phyloP scores from a whole-genome alignment of 2,329 filamentous ascomycete genomes.

The Fusarium sulawesiense region DNA sequence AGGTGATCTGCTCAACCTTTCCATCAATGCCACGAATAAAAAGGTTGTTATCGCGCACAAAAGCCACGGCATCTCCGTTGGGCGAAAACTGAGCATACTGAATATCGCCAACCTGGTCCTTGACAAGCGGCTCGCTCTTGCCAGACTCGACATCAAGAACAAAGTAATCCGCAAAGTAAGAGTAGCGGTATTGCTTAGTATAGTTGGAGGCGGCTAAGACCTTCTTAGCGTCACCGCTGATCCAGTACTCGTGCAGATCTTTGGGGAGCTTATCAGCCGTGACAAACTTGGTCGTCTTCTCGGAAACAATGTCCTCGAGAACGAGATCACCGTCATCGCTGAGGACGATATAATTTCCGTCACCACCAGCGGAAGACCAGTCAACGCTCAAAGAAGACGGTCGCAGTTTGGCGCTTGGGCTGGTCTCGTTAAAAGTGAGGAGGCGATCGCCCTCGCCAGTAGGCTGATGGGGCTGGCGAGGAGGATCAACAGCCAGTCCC shows the following conservation, averaged over 20 bases:
- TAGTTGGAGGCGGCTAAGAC: slow-evolving; percentile 73
- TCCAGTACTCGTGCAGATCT: slow-evolving; percentile 68
- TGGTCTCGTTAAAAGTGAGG: slow-evolving; percentile 71
- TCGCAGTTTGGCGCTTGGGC: slow-evolving; percentile 58
- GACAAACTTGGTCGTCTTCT: slow-evolving; percentile 67
- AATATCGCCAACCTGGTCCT: slow-evolving; percentile 71
- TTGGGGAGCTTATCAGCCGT: slow-evolving; percentile 67
- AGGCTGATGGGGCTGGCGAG: slow-evolving; percentile 65
- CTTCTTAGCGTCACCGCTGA: slow-evolving; percentile 68
- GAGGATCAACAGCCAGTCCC: slow-evolving; percentile 58
- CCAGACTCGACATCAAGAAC: slow-evolving; percentile 71
- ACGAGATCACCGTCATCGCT: slow-evolving; percentile 64
- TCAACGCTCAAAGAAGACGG: slow-evolving; percentile 61
- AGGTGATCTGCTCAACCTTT: slow-evolving; percentile 66
- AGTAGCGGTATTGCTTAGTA: slow-evolving; percentile 76
- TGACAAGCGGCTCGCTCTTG: slow-evolving; percentile 64
- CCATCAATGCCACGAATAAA: slow-evolving; percentile 63
- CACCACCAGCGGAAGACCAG: slow-evolving; percentile 69
- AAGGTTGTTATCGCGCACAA: slow-evolving; percentile 74
- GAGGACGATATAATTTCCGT: slow-evolving; percentile 70
- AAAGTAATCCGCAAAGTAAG: slow-evolving; percentile 75
- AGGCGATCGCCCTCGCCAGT: slow-evolving; percentile 66
- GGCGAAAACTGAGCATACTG: slow-evolving; percentile 74
- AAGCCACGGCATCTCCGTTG: slow-evolving; percentile 68
- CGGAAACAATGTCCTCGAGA: slow-evolving; percentile 71